Conservation (phyloP, 305 asterid genomes). For the Ruellia speciosa region DNA sequence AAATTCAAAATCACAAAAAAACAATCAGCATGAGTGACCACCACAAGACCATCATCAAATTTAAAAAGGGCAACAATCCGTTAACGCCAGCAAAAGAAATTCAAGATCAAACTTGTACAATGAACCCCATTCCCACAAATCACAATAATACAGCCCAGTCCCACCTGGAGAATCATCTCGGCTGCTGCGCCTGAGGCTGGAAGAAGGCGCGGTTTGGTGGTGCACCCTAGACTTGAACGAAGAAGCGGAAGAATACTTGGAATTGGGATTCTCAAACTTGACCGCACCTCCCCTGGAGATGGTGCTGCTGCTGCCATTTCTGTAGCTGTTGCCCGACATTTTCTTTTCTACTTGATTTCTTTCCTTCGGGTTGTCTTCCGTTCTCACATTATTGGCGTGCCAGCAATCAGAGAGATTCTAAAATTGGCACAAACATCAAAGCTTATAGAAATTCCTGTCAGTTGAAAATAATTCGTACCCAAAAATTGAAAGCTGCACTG, state of each 20-base stretch:
- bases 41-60: too few species aligned
- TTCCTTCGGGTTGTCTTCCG: too few species aligned
- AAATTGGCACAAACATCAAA: conserved; percentile 9
- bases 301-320: conserved; percentile 33
- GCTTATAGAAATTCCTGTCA: conserved; percentile 18
- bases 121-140: conserved; percentile 5
- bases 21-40: neutral
- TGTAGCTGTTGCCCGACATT: conserved; percentile 30
- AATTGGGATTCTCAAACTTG: conserved; percentile 28
- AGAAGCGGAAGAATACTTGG: conserved; percentile 31
- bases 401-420: conserved; percentile 21
- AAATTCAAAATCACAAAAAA: neutral
- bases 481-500: neutral
- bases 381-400: conserved; percentile 19
- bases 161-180: conserved; percentile 37
- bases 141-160: neutral
- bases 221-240: conserved; percentile 38
- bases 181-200: conserved; percentile 37
- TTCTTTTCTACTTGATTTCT: neutral
- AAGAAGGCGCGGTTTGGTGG: conserved; percentile 22
- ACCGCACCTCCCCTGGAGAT: conserved; percentile 22
- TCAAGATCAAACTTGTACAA: conserved; percentile 13
- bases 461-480: conserved; percentile 13
- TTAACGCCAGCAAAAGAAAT: neutral
- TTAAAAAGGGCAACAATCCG: neutral